Percentiles rank a stretch among this genome's conserved stretches.
These are phyloP conservation scores for Arabidopsis arenosa DNA, from an alignment of 345 rosid species.

Conservation along the genomic window DNA sequence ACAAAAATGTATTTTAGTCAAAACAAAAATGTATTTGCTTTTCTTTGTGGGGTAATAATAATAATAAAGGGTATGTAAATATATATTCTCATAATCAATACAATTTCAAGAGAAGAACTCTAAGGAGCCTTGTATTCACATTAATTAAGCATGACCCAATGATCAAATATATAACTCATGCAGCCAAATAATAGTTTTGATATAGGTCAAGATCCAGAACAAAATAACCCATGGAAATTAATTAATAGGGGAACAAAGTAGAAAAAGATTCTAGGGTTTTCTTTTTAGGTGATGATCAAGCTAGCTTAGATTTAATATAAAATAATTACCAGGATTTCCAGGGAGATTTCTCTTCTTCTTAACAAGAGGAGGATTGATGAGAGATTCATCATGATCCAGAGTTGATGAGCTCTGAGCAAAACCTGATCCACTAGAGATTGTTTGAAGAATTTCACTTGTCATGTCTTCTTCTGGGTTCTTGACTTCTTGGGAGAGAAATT, in stretches of 20 bases:
- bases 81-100: constrained; percentile 20
- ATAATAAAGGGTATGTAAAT: constrained; percentile 12
- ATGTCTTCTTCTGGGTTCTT: constrained; percentile 41
- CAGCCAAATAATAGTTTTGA: not conserved
- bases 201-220: constrained; percentile 35
- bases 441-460: constrained; percentile 52
- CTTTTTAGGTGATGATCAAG: constrained; percentile 27
- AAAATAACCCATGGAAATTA: constrained; percentile 11
- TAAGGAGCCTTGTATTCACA: constrained; percentile 7
- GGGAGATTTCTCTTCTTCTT: constrained; percentile 98
- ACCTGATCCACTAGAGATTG: constrained; percentile 48
- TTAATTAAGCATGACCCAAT: not conserved
- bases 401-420: constrained; percentile 52
- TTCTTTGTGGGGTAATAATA: constrained; percentile 19
- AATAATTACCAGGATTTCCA: constrained; percentile 77
- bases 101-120: not conserved
- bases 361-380: constrained; percentile 49
- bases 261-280: constrained; percentile 38
- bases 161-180: constrained; percentile 19
- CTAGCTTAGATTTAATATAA: constrained; percentile 6
- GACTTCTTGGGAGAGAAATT: constrained; percentile 42
- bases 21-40: not conserved
- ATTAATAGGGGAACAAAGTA: not conserved
- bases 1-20: not conserved
- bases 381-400: constrained; percentile 40